A percentile compares a stretch with the other conserved stretches of the same genome.
phyloP scores from a whole-genome alignment of 1,284 basidiomycete species.

The Sphaerobolus stellatus region DNA sequence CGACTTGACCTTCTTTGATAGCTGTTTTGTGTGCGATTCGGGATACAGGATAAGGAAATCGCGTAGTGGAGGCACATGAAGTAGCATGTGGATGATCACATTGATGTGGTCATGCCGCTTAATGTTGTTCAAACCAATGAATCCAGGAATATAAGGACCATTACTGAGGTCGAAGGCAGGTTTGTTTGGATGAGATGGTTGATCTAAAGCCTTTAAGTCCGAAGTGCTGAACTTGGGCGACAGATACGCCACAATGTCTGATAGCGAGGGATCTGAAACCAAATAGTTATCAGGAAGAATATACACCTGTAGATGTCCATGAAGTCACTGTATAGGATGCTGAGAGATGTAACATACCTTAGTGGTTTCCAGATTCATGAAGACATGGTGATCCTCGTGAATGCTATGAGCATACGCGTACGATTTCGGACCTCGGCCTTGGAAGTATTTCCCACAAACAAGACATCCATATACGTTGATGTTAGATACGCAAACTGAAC shows the following conservation, averaged over 20 bases:
- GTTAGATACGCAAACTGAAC: constrained; percentile 93
- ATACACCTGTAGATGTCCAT: constrained; percentile 71
- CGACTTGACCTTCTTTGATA: neutral
- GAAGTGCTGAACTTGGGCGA: constrained; percentile 75
- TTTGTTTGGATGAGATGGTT: constrained; percentile 59
- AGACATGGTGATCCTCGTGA: constrained; percentile 97
- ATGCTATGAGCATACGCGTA: constrained; percentile 98
- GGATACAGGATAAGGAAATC: constrained; percentile 72
- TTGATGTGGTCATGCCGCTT: constrained; percentile 98
- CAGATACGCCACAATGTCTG: constrained; percentile 91
- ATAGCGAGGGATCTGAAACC: constrained; percentile 92
- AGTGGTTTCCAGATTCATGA: constrained; percentile 90
- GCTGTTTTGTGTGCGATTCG: neutral
- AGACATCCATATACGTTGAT: constrained; percentile 98
- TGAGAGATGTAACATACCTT: constrained; percentile 55
- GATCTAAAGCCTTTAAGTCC: constrained; percentile 35
- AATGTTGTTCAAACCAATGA: constrained; percentile 96
- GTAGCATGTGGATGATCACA: constrained; percentile 90
- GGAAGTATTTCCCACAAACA: constrained; percentile 98
- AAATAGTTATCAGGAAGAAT: constrained; percentile 97
- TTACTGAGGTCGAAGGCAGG: constrained; percentile 82
- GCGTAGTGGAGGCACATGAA: constrained; percentile 88
- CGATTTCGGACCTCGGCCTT: constrained; percentile 90
- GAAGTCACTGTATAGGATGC: constrained; percentile 15
- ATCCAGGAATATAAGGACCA: constrained; percentile 87